phyloP scores from a whole-genome alignment of 2,329 filamentous ascomycete species.

The Phoma herbarum region DNA sequence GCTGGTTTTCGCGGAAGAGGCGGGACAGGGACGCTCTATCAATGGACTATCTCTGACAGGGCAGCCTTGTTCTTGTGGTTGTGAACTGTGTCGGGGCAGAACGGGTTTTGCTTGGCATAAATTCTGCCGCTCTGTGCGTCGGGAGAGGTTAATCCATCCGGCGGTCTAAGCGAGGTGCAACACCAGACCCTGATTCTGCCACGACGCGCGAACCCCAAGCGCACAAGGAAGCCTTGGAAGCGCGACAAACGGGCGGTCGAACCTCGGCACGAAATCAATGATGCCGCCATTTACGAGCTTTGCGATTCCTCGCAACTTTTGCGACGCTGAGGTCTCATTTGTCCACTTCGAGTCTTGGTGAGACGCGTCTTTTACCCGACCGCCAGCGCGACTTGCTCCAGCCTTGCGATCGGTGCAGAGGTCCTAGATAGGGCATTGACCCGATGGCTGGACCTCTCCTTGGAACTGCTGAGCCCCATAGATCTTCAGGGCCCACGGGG shows the following conservation, averaged over 20 bases:
- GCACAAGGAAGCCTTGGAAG: neutral
- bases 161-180: constrained; percentile 1
- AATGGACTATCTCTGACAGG: neutral
- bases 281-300: neutral
- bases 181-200: neutral
- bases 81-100: neutral
- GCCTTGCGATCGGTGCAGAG: constrained; percentile 13
- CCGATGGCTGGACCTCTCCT: constrained; percentile 20
- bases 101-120: neutral
- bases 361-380: neutral
- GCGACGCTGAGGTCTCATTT: neutral
- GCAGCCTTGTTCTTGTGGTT: neutral
- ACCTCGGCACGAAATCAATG: neutral
- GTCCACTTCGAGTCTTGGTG: neutral
- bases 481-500: constrained; percentile 30
- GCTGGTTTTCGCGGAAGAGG: neutral
- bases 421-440: constrained; percentile 4
- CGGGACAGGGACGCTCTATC: no score
- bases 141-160: neutral
- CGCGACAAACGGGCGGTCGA: neutral
- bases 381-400: neutral
- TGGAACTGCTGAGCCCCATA: constrained; percentile 28
- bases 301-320: neutral
- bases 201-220: neutral
- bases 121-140: constrained; percentile 2